Evolutionary conservation across 495 filamentous ascomycete species (phyloP), one percentile per base, ranked within the genome.

Genomic region (Penicillium robsamsonii): DNA sequence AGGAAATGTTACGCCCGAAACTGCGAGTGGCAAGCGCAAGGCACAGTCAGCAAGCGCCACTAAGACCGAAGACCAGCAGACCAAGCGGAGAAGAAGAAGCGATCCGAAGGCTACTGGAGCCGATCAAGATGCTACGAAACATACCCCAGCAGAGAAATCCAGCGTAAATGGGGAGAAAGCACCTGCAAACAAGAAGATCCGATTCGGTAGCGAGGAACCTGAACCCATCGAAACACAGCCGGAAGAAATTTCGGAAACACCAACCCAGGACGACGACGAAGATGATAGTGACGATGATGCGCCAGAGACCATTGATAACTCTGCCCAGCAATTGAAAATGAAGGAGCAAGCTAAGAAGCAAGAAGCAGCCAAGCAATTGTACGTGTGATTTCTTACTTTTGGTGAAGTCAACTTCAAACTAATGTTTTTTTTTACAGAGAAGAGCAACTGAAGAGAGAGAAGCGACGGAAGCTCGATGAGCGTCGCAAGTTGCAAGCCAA

Each of bases 221-320:
- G 65, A 66, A 33, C 15, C 60, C 20, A 66, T 71, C 1, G 59
- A 62, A 31, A 55, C 57, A 30, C 57, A 57, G 27, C 42, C 46
- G 7, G 67, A 75, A 31, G 58, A 63, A 22, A 64, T 56, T 11
- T 46, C 61, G 38, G 55, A 66, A 47, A 55, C 50, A 40, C 49
- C 62, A 37, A 47, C 48, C 27, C 53, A 70, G 46, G 68, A 68
- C 10, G 53, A 69, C 6, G 66, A 68, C 7, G 71, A 77, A 12
- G 68, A 70, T 27, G 64, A 65, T 50, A 69, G 66, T 52, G 65
- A 61, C 57, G 75, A 79, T 45, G 79, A 83, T 59, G 81, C 79
- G 17, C 80, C 80, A 5, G 81, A 84, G 63, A 62, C 69, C 15
- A 70, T 82, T 25, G 66, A 75, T 24, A 79, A 79, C 55, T 75